Conservation (phyloP, 805 yeast species). For the Yarrowia porcina region DNA sequence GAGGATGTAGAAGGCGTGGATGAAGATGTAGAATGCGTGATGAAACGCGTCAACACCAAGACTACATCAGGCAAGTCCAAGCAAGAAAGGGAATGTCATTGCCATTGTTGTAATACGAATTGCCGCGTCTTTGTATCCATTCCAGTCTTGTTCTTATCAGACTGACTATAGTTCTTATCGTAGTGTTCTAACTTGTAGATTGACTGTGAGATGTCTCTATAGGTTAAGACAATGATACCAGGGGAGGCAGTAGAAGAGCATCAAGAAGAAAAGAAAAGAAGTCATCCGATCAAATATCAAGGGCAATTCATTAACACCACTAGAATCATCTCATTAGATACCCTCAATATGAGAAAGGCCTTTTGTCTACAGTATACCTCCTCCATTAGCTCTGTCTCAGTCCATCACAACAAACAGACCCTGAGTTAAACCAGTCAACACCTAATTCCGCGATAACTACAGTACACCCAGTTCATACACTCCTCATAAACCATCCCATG, state of each 20-base stretch:
- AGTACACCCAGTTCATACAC: background rate
- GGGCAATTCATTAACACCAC: too few relatives aligned
- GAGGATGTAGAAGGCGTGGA: too few relatives aligned
- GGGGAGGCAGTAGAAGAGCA: too few relatives aligned
- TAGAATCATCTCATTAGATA: too few relatives aligned
- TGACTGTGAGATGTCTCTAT: too few relatives aligned
- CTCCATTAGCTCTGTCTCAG: background rate
- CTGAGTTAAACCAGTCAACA: background rate
- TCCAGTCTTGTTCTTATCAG: background rate
- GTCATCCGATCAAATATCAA: too few relatives aligned
- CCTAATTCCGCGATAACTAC: background rate
- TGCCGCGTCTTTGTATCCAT: background rate
- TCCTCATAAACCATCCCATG: constrained; percentile 17
- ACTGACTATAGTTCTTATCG: background rate
- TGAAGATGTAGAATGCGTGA: background rate
- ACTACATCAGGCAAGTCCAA: background rate
- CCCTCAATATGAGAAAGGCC: too few relatives aligned
- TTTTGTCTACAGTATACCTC: too few relatives aligned
- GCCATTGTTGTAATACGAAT: background rate
- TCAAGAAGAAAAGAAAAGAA: too few relatives aligned
- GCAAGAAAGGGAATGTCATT: background rate
- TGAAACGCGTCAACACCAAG: background rate
- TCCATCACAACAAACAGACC: constrained; percentile 8
- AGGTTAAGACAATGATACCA: too few relatives aligned
- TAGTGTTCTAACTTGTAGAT: background rate